Evolutionary conservation across 2,329 filamentous ascomycete genomes (phyloP), one percentile per base, ranked within the genome.

Genomic region (Claviceps capensis): DNA sequence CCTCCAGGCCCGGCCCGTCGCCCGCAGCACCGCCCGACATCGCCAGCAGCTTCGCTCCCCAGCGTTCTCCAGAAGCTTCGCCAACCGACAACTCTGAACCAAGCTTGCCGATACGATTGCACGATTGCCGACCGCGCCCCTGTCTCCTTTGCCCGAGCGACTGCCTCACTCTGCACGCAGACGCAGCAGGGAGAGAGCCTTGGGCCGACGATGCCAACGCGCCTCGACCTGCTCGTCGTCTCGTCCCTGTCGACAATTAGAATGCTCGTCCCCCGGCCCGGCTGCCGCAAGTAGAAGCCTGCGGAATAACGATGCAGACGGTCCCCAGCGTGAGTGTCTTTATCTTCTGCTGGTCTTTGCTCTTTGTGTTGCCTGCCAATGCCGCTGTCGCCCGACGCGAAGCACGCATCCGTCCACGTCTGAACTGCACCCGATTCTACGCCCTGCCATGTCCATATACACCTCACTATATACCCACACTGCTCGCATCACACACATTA

Each of bases 241-340:
- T 51, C 58, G 51, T 59, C 55, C 53, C 43, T 44, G 56, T 58
- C 56, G 58, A 58, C 60, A 60, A 58, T 59, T 65, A 66, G 63
- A 59, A 65, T 69, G 67, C 66, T 60, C 56, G 61, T 56, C 57
- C 61, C 58, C 63, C 62, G 62, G 61, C 62, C 63, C 61, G 65
- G 60, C 60, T 61, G 61, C 62, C 65, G 60, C 63, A 66, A 67
- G 65, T 65, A 66, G 65, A 61, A 60, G 61, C 63, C 63, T 63
- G 62, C 65, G 62, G 67, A 66, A 66, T 42, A 41, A 73, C 64
- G 62, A 77, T 77, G 74, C 74, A 77, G 72, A 70, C 74, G 59
- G 70, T 77, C 68, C 73, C 74, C 61, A 72, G 68, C 65, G 70
- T 73, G 67, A 68, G 70, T 72, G 63, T 45, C 52, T 45, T 47